Evolutionary conservation across 2,329 filamentous ascomycete genomes (phyloP).

Genomic region (Sporothrix phasma): DNA sequence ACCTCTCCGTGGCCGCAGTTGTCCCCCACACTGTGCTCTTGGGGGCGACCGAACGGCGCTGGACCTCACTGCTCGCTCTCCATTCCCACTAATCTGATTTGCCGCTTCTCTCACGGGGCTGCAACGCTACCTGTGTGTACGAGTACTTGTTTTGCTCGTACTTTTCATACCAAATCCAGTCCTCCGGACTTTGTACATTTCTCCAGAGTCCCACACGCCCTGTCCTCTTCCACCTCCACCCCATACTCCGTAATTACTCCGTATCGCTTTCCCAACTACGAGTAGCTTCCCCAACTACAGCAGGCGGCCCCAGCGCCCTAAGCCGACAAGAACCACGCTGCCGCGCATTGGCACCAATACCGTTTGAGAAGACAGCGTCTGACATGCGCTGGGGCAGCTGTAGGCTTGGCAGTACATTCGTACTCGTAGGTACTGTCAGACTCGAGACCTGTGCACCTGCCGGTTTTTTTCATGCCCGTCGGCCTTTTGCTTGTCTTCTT

Average conservation of each 20-base stretch:
- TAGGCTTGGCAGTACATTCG: too few species aligned
- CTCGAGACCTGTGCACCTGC: conserved; percentile 4
- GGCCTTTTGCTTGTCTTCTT: background rate
- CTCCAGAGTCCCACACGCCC: conserved; percentile 16
- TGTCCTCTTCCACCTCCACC: conserved; percentile 7
- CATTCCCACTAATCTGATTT: background rate
- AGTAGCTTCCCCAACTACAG: background rate
- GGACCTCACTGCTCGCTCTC: too few species aligned
- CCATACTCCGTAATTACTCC: conserved; percentile 2
- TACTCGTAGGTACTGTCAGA: background rate
- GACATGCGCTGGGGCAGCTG: too few species aligned
- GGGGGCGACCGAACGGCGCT: background rate
- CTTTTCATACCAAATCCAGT: background rate
- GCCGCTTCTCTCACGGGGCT: background rate
- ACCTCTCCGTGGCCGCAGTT: background rate
- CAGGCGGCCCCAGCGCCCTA: conserved; percentile 13
- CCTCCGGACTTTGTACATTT: background rate
- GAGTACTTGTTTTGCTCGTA: background rate
- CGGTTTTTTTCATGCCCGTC: background rate
- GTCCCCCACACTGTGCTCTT: conserved; percentile 14
- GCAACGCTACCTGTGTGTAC: too few species aligned
- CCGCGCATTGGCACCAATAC: background rate
- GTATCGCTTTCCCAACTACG: too few species aligned
- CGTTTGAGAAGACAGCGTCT: background rate
- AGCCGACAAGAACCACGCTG: conserved; percentile 12